Conservation (phyloP, 176 grass and related monocot genomes). For the Avena atlantica region DNA sequence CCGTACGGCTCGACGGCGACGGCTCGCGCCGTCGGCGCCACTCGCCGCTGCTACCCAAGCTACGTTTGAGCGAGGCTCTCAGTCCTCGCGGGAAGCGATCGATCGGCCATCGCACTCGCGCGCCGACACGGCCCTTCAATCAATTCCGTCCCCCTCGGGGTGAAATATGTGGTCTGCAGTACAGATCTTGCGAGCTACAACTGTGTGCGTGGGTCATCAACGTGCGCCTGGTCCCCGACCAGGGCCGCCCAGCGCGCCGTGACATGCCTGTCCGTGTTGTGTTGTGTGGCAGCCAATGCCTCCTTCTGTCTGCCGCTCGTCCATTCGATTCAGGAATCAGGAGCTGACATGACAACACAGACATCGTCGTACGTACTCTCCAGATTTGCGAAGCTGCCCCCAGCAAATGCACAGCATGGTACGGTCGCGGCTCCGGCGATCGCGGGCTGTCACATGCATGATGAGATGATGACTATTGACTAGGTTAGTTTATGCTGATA, state of each 20-base stretch:
- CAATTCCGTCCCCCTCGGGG: neutral
- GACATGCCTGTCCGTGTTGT: neutral
- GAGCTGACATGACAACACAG: neutral
- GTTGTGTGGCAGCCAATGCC: neutral
- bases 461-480: too few species aligned
- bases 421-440: neutral
- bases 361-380: neutral
- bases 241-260: neutral
- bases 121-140: neutral
- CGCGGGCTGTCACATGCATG: neutral
- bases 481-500: too few species aligned
- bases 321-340: constrained; percentile 22
- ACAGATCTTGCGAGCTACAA: neutral
- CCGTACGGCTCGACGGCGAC: constrained; percentile 14
- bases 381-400: neutral
- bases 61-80: neutral
- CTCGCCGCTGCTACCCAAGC: constrained; percentile 2
- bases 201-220: neutral
- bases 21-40: neutral
- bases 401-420: neutral
- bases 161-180: neutral
- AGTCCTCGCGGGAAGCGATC: neutral
- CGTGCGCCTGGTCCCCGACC: neutral
- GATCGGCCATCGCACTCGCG: neutral
- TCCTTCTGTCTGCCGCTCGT: neutral